These are phyloP conservation scores for Calonectria pteridis DNA, from an alignment of 2,329 filamentous ascomycete species.

Conservation along the genomic window DNA sequence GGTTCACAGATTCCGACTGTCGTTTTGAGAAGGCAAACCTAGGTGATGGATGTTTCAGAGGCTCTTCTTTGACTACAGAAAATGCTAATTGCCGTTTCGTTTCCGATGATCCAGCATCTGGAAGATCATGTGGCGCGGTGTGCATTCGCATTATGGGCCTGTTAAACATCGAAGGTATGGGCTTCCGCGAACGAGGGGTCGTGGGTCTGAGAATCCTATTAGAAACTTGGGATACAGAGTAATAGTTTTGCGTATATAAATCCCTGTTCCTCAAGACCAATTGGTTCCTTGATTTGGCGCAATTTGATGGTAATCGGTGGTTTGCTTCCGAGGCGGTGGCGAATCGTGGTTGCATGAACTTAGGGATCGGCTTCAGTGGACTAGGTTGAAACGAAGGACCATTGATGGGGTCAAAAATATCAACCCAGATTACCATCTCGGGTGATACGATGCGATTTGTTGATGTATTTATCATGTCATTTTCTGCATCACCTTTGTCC, in stretches of 20 bases:
- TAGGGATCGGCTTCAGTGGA: slow-evolving; percentile 64
- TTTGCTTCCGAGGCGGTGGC: slow-evolving; percentile 27
- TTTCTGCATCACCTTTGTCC: slow-evolving; percentile 16
- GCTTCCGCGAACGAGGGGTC: not conserved
- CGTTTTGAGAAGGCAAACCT: slow-evolving; percentile 39
- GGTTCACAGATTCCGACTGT: slow-evolving; percentile 44
- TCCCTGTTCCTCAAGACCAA: slow-evolving; percentile 17
- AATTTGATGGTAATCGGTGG: slow-evolving; percentile 20
- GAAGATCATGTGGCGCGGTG: slow-evolving; percentile 9
- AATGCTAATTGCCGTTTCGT: not conserved
- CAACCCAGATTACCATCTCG: slow-evolving; percentile 61
- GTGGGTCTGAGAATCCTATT: not conserved
- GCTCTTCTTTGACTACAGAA: slow-evolving; percentile 51
- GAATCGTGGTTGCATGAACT: slow-evolving; percentile 56
- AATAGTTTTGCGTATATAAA: slow-evolving; percentile 20
- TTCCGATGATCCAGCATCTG: not conserved
- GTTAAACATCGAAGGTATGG: not conserved
- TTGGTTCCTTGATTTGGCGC: slow-evolving; percentile 31
- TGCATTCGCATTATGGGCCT: slow-evolving; percentile 2
- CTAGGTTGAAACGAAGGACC: slow-evolving; percentile 60
- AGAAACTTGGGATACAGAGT: slow-evolving; percentile 2
- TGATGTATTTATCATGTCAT: not conserved
- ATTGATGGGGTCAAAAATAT: slow-evolving; percentile 62
- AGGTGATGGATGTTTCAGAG: slow-evolving; percentile 55
- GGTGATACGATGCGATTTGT: slow-evolving; percentile 40